phyloP scores from a whole-genome alignment of 345 rosid genomes.

The Capsella bursapastoris region DNA sequence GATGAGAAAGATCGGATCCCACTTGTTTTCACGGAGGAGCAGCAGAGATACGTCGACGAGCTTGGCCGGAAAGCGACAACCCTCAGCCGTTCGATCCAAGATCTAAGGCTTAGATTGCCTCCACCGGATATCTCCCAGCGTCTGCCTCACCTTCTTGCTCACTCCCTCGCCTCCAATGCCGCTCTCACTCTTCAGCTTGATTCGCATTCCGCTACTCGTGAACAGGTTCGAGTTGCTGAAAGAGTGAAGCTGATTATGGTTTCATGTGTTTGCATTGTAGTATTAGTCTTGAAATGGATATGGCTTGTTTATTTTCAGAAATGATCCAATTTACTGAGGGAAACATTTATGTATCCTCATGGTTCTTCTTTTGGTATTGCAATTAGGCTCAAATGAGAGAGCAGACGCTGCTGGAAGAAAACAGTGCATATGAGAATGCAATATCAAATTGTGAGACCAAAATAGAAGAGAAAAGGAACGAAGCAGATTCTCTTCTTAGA shows the following conservation, averaged over 20 bases:
- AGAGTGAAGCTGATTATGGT: background rate
- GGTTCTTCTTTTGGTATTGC: conserved; percentile 23
- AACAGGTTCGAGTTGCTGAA: conserved; percentile 58
- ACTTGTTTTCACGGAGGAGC: conserved; percentile 61
- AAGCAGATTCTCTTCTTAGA: conserved; percentile 46
- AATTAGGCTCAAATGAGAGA: conserved; percentile 78
- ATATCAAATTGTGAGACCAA: conserved; percentile 71
- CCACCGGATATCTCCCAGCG: conserved; percentile 90
- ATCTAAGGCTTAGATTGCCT: conserved; percentile 82
- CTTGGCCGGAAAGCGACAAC: conserved; percentile 68
- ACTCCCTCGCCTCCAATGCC: conserved; percentile 89
- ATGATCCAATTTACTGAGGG: conserved; percentile 1
- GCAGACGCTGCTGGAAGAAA: conserved; percentile 72
- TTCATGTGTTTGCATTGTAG: background rate
- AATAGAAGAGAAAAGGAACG: conserved; percentile 70
- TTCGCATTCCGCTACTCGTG: conserved; percentile 91
- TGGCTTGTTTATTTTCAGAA: background rate
- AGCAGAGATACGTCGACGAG: conserved; percentile 69
- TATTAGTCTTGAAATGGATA: conserved; percentile 2
- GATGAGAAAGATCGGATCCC: conserved; percentile 53
- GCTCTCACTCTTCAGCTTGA: conserved; percentile 91
- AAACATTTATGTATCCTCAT: background rate
- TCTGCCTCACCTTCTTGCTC: conserved; percentile 89
- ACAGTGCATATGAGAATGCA: conserved; percentile 77
- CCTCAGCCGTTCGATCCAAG: conserved; percentile 84